A percentile compares a stretch with the other conserved stretches of the same genome.
Conservation (phyloP, 768 basidiomycete species). For the Boletus fagicola region DNA sequence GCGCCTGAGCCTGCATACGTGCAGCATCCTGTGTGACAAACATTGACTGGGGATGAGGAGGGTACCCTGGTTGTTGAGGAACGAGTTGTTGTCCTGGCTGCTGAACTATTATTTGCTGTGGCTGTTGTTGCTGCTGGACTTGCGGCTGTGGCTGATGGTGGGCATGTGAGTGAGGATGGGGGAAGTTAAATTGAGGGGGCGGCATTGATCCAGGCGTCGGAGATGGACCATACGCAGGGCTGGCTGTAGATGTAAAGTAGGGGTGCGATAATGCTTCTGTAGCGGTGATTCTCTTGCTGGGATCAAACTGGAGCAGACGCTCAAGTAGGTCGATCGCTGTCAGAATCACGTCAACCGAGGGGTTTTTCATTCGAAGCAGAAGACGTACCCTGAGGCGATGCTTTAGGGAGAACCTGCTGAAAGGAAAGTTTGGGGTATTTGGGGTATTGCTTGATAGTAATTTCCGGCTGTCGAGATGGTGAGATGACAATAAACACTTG, state of each 20-base stretch:
- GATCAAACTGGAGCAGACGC: constrained; percentile 93
- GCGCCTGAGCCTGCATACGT: constrained; percentile 43
- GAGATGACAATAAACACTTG: constrained; percentile 2
- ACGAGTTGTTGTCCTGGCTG: constrained; percentile 41
- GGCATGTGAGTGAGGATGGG: constrained; percentile 55
- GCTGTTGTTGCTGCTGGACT: constrained; percentile 46
- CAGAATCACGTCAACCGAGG: constrained; percentile 6
- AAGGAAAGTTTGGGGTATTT: constrained; percentile 84
- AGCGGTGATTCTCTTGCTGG: constrained; percentile 86
- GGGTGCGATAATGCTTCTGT: constrained; percentile 89
- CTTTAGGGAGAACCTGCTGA: constrained; percentile 79
- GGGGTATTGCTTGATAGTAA: constrained; percentile 79
- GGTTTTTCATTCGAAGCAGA: background rate
- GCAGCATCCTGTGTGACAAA: constrained; percentile 34
- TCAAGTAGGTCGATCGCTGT: constrained; percentile 90
- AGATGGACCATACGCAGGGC: constrained; percentile 33
- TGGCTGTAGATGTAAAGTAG: constrained; percentile 69
- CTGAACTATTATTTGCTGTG: constrained; percentile 36
- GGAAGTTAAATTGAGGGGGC: constrained; percentile 67
- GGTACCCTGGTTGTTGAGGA: constrained; percentile 33
- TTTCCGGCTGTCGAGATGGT: constrained; percentile 63
- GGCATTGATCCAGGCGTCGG: constrained; percentile 56
- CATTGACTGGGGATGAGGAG: constrained; percentile 34
- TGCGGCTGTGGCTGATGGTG: constrained; percentile 46
- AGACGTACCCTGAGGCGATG: constrained; percentile 70